phyloP scores from a whole-genome alignment of 2,329 filamentous ascomycete genomes.

The Lecanoromycetidae sp. region DNA sequence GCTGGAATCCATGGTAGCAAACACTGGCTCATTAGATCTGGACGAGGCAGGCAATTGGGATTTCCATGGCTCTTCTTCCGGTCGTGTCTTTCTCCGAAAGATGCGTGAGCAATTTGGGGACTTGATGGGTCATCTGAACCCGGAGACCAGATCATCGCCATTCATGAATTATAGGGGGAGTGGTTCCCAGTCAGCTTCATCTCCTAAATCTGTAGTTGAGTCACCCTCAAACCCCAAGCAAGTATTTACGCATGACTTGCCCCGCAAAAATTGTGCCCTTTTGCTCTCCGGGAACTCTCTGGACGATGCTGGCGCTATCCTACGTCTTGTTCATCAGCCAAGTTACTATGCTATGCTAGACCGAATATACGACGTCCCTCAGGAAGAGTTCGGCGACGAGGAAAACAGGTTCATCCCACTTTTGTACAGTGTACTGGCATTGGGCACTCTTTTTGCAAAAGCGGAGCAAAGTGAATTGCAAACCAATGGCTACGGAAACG shows the following conservation, averaged over 20 bases:
- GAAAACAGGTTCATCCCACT: slow-evolving; percentile 60
- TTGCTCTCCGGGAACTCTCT: slow-evolving; percentile 48
- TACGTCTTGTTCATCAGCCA: slow-evolving; percentile 68
- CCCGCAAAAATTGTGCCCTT: slow-evolving; percentile 46
- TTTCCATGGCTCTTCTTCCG: slow-evolving; percentile 88
- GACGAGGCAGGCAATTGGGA: slow-evolving; percentile 89
- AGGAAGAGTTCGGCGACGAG: slow-evolving; percentile 49
- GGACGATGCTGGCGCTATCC: slow-evolving; percentile 49
- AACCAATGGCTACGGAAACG: slow-evolving; percentile 35
- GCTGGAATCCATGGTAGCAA: slow-evolving; percentile 88
- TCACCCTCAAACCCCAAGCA: slow-evolving; percentile 49
- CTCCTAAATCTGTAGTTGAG: slow-evolving; percentile 51
- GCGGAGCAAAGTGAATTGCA: slow-evolving; percentile 40
- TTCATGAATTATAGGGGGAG: slow-evolving; percentile 31
- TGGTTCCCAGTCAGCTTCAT: slow-evolving; percentile 51
- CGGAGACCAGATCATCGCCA: slow-evolving; percentile 44
- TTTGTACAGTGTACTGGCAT: slow-evolving; percentile 56
- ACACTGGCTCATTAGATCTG: slow-evolving; percentile 78
- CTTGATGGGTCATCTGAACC: slow-evolving; percentile 53
- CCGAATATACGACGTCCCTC: slow-evolving; percentile 58
- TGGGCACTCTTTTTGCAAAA: slow-evolving; percentile 61
- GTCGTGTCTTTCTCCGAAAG: slow-evolving; percentile 72
- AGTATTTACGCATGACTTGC: slow-evolving; percentile 53
- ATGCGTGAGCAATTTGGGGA: slow-evolving; percentile 81
- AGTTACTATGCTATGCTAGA: slow-evolving; percentile 69